Evolutionary conservation across 2,329 filamentous ascomycete genomes (phyloP).

Genomic region (Akanthomyces lecanii): DNA sequence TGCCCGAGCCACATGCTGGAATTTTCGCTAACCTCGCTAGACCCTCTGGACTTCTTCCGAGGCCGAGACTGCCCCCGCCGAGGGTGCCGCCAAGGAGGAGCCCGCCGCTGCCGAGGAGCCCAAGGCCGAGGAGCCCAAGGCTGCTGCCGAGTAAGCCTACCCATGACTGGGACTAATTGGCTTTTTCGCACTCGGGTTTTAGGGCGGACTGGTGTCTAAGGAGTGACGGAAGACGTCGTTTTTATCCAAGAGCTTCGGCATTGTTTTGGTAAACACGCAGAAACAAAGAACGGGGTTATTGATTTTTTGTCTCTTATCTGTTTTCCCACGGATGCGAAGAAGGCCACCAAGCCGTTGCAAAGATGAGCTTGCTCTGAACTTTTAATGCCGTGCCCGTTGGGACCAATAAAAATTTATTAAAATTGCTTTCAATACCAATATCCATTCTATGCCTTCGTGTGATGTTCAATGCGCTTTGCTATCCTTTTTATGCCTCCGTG

Average conservation of each 20-base stretch:
- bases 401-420: constrained; percentile 52
- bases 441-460: background rate
- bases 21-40: constrained; percentile 42
- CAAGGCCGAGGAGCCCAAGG: constrained; percentile 64
- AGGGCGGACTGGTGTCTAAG: constrained; percentile 58
- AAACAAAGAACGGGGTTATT: constrained; percentile 31
- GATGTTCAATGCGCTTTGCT: background rate
- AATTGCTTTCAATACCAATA: constrained; percentile 31
- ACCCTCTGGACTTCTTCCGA: constrained; percentile 99
- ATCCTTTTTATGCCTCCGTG: background rate
- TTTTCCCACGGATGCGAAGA: constrained; percentile 35
- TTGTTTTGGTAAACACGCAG: constrained; percentile 45
- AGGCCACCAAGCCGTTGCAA: constrained; percentile 45
- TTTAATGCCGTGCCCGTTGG: constrained; percentile 49
- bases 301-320: constrained; percentile 24
- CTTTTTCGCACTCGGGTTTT: constrained; percentile 31
- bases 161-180: constrained; percentile 25
- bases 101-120: constrained; percentile 45
- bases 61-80: constrained; percentile 68
- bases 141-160: constrained; percentile 52
- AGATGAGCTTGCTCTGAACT: constrained; percentile 53
- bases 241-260: constrained; percentile 47
- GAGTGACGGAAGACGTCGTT: constrained; percentile 58
- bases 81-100: constrained; percentile 46
- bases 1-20: background rate